Percentiles rank a stretch among this genome's conserved stretches.
These are phyloP conservation scores for Naegleria lovaniensis DNA, from an alignment of 208 protist species.

Conservation along the genomic window DNA sequence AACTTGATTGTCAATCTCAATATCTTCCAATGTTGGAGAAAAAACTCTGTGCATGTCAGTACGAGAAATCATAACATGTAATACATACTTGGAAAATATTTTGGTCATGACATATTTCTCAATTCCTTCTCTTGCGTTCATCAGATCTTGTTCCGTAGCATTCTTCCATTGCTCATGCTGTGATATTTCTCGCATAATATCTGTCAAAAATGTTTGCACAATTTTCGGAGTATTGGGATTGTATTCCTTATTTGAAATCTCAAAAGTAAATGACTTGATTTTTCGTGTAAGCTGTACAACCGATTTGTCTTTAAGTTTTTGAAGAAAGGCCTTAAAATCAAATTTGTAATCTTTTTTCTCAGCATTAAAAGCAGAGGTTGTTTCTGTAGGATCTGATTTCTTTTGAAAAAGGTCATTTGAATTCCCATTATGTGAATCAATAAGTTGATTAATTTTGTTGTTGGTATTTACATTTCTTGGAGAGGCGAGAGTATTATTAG, in stretches of 20 bases:
- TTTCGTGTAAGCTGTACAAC: background rate
- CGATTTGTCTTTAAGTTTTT: background rate
- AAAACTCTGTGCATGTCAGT: background rate
- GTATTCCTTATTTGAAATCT: background rate
- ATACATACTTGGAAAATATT: conserved; percentile 36
- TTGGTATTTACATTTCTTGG: background rate
- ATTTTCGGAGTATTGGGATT: background rate
- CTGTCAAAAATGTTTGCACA: background rate
- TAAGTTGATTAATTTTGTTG: background rate
- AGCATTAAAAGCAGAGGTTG: background rate
- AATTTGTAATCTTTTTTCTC: background rate
- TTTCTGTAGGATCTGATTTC: background rate
- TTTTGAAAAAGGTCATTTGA: background rate
- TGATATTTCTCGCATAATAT: conserved; percentile 16
- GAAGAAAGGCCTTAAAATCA: background rate
- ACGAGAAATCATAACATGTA: background rate
- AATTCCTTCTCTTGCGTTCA: conserved; percentile 41
- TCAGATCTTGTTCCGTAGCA: conserved; percentile 35
- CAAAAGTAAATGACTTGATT: conserved; percentile 13
- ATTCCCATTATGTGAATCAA: background rate
- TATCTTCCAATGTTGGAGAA: conserved; percentile 15
- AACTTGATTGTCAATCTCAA: background rate
- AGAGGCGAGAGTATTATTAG: background rate
- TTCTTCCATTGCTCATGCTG: conserved; percentile 33
- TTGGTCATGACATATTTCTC: conserved; percentile 49